Evolutionary conservation across 2,329 filamentous ascomycete genomes (phyloP).

Genomic region (Cercospora sojina): DNA sequence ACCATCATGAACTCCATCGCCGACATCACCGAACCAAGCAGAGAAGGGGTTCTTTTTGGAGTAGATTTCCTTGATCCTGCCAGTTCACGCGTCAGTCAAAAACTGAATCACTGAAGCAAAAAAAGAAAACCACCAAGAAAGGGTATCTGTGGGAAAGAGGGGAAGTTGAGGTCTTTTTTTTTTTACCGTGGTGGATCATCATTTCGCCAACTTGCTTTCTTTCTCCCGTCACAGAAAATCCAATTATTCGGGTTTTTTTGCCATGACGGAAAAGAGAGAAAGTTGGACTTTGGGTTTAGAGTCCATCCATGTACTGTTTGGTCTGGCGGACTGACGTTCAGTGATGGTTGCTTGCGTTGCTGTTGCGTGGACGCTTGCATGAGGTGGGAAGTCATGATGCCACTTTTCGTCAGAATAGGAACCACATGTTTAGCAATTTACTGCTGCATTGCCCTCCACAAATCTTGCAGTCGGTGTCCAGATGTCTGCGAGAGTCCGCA

Average conservation of each 20-base stretch:
- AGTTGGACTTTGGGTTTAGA: constrained; percentile 45
- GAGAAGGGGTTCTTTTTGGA: constrained; percentile 38
- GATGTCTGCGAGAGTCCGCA: neutral
- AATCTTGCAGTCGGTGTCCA: neutral
- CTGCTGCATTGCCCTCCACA: neutral
- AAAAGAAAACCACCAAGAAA: no score
- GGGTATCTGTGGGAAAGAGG: no score
- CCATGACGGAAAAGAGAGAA: constrained; percentile 51
- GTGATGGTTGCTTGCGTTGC: neutral
- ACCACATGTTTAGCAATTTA: neutral
- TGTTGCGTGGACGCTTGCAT: constrained; percentile 6
- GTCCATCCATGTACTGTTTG: constrained; percentile 29
- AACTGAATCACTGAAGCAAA: no score
- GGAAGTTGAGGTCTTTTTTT: no score
- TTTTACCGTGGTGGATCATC: constrained; percentile 46
- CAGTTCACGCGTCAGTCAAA: no score
- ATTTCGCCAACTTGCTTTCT: constrained; percentile 47
- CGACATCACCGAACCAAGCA: constrained; percentile 54
- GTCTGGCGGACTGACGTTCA: neutral
- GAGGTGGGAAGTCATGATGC: constrained; percentile 2
- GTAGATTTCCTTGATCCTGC: constrained; percentile 50
- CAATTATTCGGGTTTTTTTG: constrained; percentile 51
- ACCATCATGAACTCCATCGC: constrained; percentile 51
- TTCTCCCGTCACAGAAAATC: constrained; percentile 48
- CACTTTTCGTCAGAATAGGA: constrained; percentile 6